A percentile compares a stretch with the other conserved stretches of the same genome.
phyloP scores from a whole-genome alignment of 345 rosid genomes.

The Orychophragmus violaceus region DNA sequence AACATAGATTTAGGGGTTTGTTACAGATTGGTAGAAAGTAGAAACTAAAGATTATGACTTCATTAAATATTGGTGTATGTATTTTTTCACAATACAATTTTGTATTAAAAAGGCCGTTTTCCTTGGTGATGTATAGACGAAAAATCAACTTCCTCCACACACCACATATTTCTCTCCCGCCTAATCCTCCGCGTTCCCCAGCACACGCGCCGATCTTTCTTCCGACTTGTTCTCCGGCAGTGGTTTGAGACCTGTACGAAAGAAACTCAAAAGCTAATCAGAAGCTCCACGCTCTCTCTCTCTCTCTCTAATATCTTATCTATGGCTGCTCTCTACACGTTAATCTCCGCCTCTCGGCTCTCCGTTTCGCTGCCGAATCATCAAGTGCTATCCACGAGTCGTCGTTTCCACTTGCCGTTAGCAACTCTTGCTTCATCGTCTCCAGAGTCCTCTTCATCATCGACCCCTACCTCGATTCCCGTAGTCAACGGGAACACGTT shows the following conservation, averaged over 20 bases:
- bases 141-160: background rate
- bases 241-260: background rate
- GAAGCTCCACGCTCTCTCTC: background rate
- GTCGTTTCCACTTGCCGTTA: constrained; percentile 20
- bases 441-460: constrained; percentile 35
- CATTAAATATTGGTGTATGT: too few species aligned
- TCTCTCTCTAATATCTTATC: background rate
- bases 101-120: too few species aligned
- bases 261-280: background rate
- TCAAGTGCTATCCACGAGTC: constrained; percentile 17
- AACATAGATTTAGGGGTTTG: too few species aligned
- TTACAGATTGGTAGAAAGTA: too few species aligned
- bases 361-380: constrained; percentile 27
- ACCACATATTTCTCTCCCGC: constrained; percentile 36
- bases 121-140: too few species aligned
- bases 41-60: too few species aligned
- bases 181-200: constrained; percentile 5
- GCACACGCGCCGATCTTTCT: constrained; percentile 4
- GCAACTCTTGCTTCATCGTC: constrained; percentile 48
- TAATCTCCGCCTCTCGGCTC: constrained; percentile 39
- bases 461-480: constrained; percentile 16
- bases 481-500: constrained; percentile 27
- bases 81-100: too few species aligned
- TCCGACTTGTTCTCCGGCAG: background rate
- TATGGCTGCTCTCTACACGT: constrained; percentile 53